Evolutionary conservation across 2,329 filamentous ascomycete genomes (phyloP).

Genomic region (Alternaria alternata): DNA sequence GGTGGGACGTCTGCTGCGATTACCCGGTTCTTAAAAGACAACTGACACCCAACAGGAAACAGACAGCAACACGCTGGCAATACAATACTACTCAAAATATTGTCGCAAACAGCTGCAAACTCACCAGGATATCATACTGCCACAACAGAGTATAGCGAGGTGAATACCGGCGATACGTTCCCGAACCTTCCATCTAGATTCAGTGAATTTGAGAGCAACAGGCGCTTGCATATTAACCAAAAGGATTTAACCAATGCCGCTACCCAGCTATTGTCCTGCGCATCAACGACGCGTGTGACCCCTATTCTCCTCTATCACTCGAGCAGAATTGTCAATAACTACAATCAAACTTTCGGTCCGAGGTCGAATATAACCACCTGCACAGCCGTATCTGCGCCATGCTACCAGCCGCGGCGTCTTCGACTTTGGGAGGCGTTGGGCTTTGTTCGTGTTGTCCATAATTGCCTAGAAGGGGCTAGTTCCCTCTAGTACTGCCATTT

Average conservation of each 20-base stretch:
- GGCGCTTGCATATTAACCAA: background rate
- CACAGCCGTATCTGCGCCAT: background rate
- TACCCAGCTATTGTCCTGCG: conserved; percentile 4
- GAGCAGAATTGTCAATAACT: background rate
- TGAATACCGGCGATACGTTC: background rate
- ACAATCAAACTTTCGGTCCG: conserved; percentile 7
- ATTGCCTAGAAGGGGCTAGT: background rate
- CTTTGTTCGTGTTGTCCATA: background rate
- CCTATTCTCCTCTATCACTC: background rate
- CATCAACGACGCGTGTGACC: conserved; percentile 1
- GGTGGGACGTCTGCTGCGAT: background rate
- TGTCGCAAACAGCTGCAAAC: background rate
- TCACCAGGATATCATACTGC: background rate
- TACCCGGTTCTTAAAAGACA: background rate
- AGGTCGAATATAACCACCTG: conserved; percentile 1
- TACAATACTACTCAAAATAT: background rate
- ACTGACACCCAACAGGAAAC: background rate
- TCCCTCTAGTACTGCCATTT: background rate
- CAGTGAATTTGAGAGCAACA: background rate
- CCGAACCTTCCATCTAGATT: background rate
- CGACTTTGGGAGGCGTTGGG: background rate
- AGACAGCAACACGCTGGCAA: background rate
- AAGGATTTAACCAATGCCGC: background rate
- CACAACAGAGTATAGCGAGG: background rate
- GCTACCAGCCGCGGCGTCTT: background rate